Conservation (phyloP, 225 moss, liverwort and hornwort genomes). For the Climacium dendroides region DNA sequence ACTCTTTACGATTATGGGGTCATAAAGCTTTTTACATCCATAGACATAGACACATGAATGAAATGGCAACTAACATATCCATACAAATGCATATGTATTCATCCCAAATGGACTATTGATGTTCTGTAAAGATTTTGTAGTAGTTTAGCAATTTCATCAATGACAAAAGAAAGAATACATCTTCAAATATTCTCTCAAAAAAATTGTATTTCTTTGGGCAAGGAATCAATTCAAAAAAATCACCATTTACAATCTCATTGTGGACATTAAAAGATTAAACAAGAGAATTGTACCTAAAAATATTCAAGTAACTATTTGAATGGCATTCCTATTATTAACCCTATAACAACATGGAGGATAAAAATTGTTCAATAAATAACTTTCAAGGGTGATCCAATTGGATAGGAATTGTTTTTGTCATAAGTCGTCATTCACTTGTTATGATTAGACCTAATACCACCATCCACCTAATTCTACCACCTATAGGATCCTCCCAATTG, state of each 20-base stretch:
- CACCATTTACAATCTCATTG: accelerated
- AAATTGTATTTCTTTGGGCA: background rate
- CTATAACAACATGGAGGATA: accelerated
- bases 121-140: background rate
- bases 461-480: too few species aligned
- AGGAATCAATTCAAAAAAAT: background rate
- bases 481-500: too few species aligned
- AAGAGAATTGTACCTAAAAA: background rate
- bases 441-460: too few species aligned
- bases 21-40: background rate
- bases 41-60: background rate
- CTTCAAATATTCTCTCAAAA: background rate
- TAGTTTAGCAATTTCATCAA: background rate
- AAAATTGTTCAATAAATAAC: background rate
- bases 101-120: background rate
- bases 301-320: background rate
- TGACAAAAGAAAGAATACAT: too few species aligned
- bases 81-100: background rate
- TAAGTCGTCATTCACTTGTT: background rate
- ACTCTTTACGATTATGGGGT: background rate
- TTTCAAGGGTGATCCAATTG: background rate
- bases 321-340: background rate
- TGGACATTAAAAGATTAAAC: accelerated
- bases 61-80: background rate
- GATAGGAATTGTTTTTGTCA: background rate